Evolutionary conservation across 345 rosid species (phyloP), one percentile per base, ranked within the genome.

Genomic region (Eucalyptus grandis): DNA sequence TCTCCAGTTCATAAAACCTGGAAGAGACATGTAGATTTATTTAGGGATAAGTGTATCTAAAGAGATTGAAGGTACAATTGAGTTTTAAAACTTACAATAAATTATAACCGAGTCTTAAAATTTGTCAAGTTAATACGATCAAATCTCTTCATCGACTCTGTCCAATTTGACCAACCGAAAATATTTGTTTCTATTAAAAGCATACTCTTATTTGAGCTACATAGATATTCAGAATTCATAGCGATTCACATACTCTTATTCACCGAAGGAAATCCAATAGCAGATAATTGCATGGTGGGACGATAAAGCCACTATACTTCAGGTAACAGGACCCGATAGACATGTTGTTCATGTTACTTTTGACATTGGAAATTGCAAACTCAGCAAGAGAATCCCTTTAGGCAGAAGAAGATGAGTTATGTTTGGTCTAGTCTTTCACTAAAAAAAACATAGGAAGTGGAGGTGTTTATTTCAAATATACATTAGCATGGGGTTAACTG

Each of bases 121-220:
- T 11, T 69, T 69, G 44, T 69, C 4, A 69, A 17, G 44, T 34
- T 34, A 11, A 69, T 34, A 14, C 7, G 3, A 69, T 34, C 26
- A 17, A 34, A 6, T 14, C 72, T 14, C 72, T 69, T 19, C 26
- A 37, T 69, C 5, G 6, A 17, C 12, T 69, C 4, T 2, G 3
- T 69, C 26, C 11, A 34, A 34, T 17, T 19, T 2, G 44, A 21
- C 13, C 11, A 2, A 19, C 0, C 0, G 44, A 69, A 17, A 34
- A 5, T 3, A 1, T 9, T 69, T 69, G 2, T 17, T 69, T 19
- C 44, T 69, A 6, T 34, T 17, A 4, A 34, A 69, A 17, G 24
- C 24, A 17, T 17, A 69, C 44, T 34, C 44, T 34, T 17, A 34
- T 69, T 17, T 34, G 81, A 34, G 81, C 13, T 2, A 9, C 44